These are phyloP conservation scores for Paramecium pentaurelia DNA, from an alignment of 73 alveolate genomes.

Conservation along the genomic window DNA sequence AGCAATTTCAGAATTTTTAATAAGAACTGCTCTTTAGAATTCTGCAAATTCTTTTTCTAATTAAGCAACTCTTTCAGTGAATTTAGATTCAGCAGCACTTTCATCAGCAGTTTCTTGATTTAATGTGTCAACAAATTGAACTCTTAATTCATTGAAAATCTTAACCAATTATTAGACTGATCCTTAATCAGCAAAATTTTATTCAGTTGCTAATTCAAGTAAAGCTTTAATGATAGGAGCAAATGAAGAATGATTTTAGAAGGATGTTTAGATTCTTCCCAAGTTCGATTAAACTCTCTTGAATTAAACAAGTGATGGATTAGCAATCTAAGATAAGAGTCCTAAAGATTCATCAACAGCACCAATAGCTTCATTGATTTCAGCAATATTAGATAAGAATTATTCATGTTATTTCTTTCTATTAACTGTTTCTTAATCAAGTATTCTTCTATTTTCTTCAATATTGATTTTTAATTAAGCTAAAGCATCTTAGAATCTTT, in stretches of 20 bases:
- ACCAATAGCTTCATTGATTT: conserved; percentile 41
- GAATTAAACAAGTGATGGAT: conserved; percentile 39
- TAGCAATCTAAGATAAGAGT: background rate
- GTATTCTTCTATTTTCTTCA: conserved; percentile 39
- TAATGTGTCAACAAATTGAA: background rate
- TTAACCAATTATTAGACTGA: conserved; percentile 21
- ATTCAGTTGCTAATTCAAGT: conserved; percentile 42
- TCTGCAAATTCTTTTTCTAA: conserved; percentile 34
- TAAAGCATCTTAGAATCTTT: conserved; percentile 31
- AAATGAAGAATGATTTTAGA: conserved; percentile 42
- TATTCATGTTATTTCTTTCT: conserved; percentile 31
- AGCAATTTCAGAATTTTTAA: conserved; percentile 21
- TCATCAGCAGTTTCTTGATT: conserved; percentile 38
- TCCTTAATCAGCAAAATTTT: conserved; percentile 49
- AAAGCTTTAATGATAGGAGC: conserved; percentile 41
- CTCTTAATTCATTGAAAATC: conserved; percentile 49
- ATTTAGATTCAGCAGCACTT: conserved; percentile 19
- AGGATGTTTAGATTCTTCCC: conserved; percentile 27
- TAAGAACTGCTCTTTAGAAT: conserved; percentile 49
- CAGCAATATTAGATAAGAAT: conserved; percentile 2
- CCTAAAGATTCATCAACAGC: conserved; percentile 47
- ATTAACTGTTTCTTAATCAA: background rate
- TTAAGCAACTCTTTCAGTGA: background rate
- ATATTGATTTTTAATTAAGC: background rate
- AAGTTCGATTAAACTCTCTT: conserved; percentile 42